Evolutionary conservation across 176 grass and related monocot genomes (phyloP), one percentile per base, ranked within the genome.

Genomic region (Phoenix roebelenii): DNA sequence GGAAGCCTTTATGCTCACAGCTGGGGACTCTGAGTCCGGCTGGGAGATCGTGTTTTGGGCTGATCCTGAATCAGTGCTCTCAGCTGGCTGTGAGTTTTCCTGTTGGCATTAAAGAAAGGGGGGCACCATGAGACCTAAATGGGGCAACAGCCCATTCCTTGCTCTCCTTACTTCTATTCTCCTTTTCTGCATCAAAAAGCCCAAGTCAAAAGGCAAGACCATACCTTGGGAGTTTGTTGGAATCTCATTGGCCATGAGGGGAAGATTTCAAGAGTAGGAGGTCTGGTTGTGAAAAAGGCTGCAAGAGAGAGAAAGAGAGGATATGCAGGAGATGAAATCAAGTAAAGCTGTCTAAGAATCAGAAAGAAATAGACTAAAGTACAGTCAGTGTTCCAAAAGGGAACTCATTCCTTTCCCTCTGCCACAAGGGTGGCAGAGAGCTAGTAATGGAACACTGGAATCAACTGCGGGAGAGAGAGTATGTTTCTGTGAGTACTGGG

Each of bases 1-100:
- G n/a, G 64, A 60, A 26, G 57, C 53, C 54, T 56, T 80, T 57
- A 50, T 72, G 65, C 77, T 80, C 59, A 68, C 20, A 20, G 20
- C 70, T 9, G 70, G 70, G 4, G 76, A 79, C n/a, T 79, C 76
- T 25, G 76, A 66, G 24, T 79, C 76, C 39, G 67, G 61, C 51
- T 79, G 76, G n/a, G 76, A 79, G 20, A 69, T 52, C 66, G 77
- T 63, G 51, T 80, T 74, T 22, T 74, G 77, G 18, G 50, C 77
- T 5, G 77, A 80, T 28, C 70, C 77, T 51, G 77, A 80, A 65
- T 80, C 77, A 17, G 63, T 69, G 64, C 77, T 80, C 51, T 67
- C 77, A 60, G 53, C 77, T 28, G 58, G 39, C 30, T 80, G 57
- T 58, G 28, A 70, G 50, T 50, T 52, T 49, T 25, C 49, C 77